These are phyloP conservation scores for Trypethelium eluteriae DNA, from an alignment of 495 filamentous ascomycete genomes.

Conservation along the genomic window DNA sequence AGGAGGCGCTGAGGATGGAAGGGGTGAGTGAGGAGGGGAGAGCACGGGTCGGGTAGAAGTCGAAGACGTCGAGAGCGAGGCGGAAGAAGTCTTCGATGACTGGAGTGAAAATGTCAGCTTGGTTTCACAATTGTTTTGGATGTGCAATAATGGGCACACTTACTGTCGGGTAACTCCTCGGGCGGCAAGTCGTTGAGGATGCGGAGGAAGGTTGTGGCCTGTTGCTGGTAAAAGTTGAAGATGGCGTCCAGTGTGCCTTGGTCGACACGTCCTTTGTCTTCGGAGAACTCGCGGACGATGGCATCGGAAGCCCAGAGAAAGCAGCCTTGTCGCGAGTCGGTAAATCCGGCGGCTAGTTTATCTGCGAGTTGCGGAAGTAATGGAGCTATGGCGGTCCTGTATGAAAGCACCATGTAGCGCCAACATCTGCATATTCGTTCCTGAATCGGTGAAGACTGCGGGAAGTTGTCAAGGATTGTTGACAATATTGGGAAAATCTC, in stretches of 20 bases:
- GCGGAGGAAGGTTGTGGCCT: constrained; percentile 77
- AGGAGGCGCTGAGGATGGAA: constrained; percentile 77
- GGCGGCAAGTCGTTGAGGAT: constrained; percentile 81
- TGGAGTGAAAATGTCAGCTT: constrained; percentile 28
- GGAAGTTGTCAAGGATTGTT: constrained; percentile 77
- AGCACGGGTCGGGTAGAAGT: constrained; percentile 80
- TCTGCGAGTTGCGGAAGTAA: constrained; percentile 78
- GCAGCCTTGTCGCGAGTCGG: constrained; percentile 80
- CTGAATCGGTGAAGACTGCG: constrained; percentile 74
- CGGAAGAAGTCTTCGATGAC: constrained; percentile 99
- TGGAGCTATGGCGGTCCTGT: constrained; percentile 79
- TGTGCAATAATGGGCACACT: constrained; percentile 22
- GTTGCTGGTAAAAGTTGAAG: constrained; percentile 89
- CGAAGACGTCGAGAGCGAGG: constrained; percentile 76
- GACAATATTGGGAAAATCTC: constrained; percentile 83
- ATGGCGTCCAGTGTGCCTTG: constrained; percentile 76
- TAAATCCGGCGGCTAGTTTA: constrained; percentile 76
- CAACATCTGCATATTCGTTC: constrained; percentile 92
- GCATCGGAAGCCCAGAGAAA: constrained; percentile 96
- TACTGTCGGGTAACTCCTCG: constrained; percentile 78
- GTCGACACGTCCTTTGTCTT: constrained; percentile 77
- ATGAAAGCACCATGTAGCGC: constrained; percentile 92
- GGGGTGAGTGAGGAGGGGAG: constrained; percentile 69
- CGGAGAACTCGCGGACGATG: constrained; percentile 89
- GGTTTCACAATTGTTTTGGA: background rate